Conservation (phyloP, 2,329 filamentous ascomycete species). For the Paraconiothyrium brasiliense region DNA sequence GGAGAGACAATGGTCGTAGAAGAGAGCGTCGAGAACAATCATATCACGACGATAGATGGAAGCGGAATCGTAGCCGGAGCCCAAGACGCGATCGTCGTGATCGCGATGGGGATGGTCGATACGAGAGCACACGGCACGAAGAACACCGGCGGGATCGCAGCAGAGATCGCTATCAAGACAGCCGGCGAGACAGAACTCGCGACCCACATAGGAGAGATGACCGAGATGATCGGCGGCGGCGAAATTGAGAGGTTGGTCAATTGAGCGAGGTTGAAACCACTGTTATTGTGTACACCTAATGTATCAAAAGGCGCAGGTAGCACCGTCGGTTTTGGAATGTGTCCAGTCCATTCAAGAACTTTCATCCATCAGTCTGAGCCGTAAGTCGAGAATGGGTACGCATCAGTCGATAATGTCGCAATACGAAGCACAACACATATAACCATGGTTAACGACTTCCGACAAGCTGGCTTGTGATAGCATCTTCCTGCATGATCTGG, state of each 20-base stretch:
- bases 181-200: conserved; percentile 47
- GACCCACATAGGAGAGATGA: conserved; percentile 54
- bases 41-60: conserved; percentile 50
- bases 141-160: conserved; percentile 39
- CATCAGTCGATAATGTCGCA: neutral
- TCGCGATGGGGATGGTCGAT: conserved; percentile 39
- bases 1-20: conserved; percentile 53
- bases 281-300: neutral
- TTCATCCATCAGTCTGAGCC: neutral
- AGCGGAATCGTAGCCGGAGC: conserved; percentile 50
- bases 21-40: conserved; percentile 41
- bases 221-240: conserved; percentile 44
- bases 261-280: neutral
- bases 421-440: neutral
- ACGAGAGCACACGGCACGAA: conserved; percentile 36
- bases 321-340: neutral
- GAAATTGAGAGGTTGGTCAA: conserved; percentile 19
- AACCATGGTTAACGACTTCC: neutral
- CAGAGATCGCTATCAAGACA: conserved; percentile 45
- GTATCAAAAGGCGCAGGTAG: neutral
- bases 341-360: neutral
- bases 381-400: neutral
- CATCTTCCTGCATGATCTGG: neutral
- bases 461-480: neutral
- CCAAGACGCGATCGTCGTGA: conserved; percentile 43